Conservation (phyloP, 208 protist genomes). For the Acanthamoeba castellanii region DNA sequence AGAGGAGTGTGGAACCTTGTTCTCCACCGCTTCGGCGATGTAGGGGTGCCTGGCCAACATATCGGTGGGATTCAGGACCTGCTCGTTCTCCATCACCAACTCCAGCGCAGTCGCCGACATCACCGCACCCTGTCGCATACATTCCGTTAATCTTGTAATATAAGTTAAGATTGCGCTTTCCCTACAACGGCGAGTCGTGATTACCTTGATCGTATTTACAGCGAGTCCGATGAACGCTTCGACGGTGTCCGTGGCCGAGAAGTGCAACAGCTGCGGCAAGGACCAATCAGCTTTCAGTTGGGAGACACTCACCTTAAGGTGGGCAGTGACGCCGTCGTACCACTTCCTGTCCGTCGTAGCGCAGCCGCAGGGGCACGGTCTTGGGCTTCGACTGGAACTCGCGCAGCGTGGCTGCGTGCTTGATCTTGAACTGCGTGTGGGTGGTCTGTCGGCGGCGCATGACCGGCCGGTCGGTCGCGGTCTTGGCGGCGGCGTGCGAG, state of each 20-base stretch:
- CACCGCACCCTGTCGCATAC: neutral
- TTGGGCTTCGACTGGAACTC: neutral
- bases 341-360: constrained; percentile 1
- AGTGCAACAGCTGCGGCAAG: neutral
- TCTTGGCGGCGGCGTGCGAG: neutral
- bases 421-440: neutral
- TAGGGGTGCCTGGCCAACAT: constrained; percentile 18
- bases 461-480: no score
- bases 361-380: neutral
- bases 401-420: neutral
- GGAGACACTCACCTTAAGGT: no score
- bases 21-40: neutral
- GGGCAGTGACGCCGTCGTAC: neutral
- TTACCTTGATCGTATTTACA: neutral
- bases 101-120: neutral
- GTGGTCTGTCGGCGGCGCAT: neutral
- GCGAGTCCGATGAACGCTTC: neutral
- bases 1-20: neutral
- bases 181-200: no score
- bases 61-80: neutral
- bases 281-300: neutral
- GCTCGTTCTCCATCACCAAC: neutral
- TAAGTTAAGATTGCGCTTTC: no score
- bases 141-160: no score
- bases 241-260: neutral